phyloP scores from a whole-genome alignment of 345 rosid genomes.

The Laguncularia racemosa region DNA sequence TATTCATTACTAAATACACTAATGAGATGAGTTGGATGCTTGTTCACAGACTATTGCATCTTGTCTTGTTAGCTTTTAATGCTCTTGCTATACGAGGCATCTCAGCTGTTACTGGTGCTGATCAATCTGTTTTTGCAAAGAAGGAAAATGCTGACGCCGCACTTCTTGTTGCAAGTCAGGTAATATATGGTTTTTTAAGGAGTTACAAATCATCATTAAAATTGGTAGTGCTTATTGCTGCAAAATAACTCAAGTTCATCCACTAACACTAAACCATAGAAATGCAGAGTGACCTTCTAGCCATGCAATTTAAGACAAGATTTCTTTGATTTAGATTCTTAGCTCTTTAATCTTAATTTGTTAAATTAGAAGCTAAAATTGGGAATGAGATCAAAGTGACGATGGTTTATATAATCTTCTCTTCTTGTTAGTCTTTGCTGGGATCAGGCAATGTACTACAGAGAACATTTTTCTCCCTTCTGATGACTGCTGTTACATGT shows the following conservation, averaged over 20 bases:
- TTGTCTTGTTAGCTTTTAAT: slow-evolving; percentile 55
- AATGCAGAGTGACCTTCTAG: no score
- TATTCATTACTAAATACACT: slow-evolving; percentile 6
- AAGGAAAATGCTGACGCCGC: slow-evolving; percentile 63
- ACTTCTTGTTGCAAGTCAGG: slow-evolving; percentile 84
- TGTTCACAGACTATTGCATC: slow-evolving; percentile 57
- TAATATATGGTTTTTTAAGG: slow-evolving; percentile 2
- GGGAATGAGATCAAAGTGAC: no score
- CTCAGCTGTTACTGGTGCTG: slow-evolving; percentile 42
- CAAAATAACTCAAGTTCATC: background rate
- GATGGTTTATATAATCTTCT: no score
- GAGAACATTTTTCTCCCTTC: no score
- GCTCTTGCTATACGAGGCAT: slow-evolving; percentile 41
- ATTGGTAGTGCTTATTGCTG: background rate
- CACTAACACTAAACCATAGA: no score
- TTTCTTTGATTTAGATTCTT: no score
- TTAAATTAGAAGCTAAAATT: no score
- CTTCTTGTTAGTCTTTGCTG: no score
- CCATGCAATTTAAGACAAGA: no score
- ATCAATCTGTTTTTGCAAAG: slow-evolving; percentile 38
- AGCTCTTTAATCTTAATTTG: no score
- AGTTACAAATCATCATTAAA: background rate
- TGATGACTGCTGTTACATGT: no score
- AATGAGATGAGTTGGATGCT: slow-evolving; percentile 7
- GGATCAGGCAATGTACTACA: no score